Evolutionary conservation across 441 rosid genomes (phyloP).

Genomic region (Hura crepitans): DNA sequence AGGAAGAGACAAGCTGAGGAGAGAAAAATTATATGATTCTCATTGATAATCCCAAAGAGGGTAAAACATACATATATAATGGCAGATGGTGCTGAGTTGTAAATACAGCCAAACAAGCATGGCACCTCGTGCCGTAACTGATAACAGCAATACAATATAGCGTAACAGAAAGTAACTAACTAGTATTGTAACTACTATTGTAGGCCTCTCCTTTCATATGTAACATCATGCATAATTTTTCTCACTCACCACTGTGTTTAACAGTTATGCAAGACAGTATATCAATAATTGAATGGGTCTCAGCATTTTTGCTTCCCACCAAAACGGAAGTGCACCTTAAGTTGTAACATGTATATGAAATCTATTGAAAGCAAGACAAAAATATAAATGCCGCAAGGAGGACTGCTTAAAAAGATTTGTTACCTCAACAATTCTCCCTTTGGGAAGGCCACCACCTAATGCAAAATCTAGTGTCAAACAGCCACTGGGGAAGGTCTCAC

Average conservation of each 20-base stretch:
- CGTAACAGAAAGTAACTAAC: no score
- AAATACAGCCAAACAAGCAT: no score
- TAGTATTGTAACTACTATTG: no score
- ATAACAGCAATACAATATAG: no score
- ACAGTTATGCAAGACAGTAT: neutral
- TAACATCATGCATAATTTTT: neutral
- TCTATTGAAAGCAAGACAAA: neutral
- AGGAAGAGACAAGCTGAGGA: no score
- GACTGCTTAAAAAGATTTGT: constrained; percentile 4
- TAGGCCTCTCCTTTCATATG: no score
- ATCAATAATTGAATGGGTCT: constrained; percentile 1
- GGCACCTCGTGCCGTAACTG: no score
- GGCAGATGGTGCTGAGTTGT: no score
- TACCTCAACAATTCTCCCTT: constrained; percentile 94
- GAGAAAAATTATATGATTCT: no score
- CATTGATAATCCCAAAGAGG: no score
- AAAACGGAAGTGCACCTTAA: neutral
- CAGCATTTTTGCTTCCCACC: neutral
- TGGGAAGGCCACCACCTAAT: constrained; percentile 92
- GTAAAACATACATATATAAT: no score
- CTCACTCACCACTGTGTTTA: neutral
- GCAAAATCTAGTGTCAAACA: constrained; percentile 89
- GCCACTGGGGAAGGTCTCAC: constrained; percentile 94
- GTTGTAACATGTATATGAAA: neutral
- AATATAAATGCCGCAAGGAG: constrained; percentile 1